Evolutionary conservation across 192 early-diverging fungal genomes (phyloP), one percentile per base, ranked within the genome.

Genomic region (Helicostylum pulchrum): DNA sequence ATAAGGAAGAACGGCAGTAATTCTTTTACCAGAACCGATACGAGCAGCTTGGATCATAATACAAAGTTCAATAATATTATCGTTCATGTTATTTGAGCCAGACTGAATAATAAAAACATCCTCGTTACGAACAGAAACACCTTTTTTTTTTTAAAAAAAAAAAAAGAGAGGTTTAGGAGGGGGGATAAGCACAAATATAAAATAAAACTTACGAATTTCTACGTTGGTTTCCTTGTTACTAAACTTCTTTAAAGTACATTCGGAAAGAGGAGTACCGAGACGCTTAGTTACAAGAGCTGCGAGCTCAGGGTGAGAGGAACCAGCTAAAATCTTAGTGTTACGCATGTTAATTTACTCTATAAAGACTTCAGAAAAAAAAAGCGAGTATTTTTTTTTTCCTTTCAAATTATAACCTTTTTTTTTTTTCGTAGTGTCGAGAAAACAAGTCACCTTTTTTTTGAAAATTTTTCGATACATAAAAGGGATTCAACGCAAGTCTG

Each of bases 31-130:
- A 10, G 90, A 93, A 64, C 93, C 97, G 43, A 93, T 96, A 64
- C 90, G 91, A 81, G 96, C 98, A 44, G 97, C 97, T 64, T 92
- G 90, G 71, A 99, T 95, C 87, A 99, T 96, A 72, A 99, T 97
- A 62, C 96, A 86, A 49, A 99, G 85, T 76, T 99, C 97, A 81
- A 97, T 94, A 62, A 99, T 78, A 76, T 96, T 87, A 84, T 99
- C 97, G 78, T 97, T 97, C 83, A 97, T 95, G 61, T 93, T 82
- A 32, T 92, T 90, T 67, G 92, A 97, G 61, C 94, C 97, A 26
- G 91, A 92, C 76, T 99, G 97, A 70, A 99, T 89, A 74, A 99
- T 94, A 78, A 90, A 99, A 42, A 99, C 94, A 68, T 97, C 95
- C 77, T 99, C 91, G 60, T 97, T 92, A 71, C 96, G 94, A 17